phyloP scores from a whole-genome alignment of 176 grass and related monocot genomes.

The Saccharum officinarum region DNA sequence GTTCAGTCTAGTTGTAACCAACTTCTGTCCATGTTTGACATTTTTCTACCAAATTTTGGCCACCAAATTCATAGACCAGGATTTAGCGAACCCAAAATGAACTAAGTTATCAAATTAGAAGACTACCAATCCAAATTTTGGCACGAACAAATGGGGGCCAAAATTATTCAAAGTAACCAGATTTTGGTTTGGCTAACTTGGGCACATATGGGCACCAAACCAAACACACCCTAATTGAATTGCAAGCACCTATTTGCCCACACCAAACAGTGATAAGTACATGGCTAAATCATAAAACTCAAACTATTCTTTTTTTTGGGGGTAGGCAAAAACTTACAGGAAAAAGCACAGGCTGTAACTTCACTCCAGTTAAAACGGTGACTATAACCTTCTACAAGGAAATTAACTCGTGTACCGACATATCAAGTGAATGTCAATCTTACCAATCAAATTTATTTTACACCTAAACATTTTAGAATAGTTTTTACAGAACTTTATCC shows the following conservation, averaged over 20 bases:
- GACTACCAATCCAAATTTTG: not conserved
- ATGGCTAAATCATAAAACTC: not conserved
- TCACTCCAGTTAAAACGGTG: not conserved
- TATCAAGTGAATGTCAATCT: not conserved
- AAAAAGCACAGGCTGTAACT: not conserved
- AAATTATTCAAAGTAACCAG: not conserved
- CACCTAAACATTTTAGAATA: not conserved
- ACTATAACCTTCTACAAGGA: not conserved
- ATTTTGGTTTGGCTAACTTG: not conserved
- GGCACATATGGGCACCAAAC: not conserved
- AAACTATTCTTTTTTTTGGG: not conserved
- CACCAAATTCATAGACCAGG: not conserved
- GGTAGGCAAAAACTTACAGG: not conserved
- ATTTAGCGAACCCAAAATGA: not conserved
- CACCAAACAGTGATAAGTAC: not conserved
- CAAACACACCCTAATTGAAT: not conserved
- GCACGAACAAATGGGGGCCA: not conserved
- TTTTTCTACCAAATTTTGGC: not conserved
- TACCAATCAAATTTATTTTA: not conserved
- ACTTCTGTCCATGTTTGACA: not conserved
- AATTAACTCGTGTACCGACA: not conserved
- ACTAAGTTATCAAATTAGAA: not conserved
- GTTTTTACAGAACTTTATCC: conserved; percentile 1
- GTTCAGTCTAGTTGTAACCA: not conserved
- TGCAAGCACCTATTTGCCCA: not conserved